These are phyloP conservation scores for Mycena epipterygia DNA, from an alignment of 768 basidiomycete genomes.

Conservation along the genomic window DNA sequence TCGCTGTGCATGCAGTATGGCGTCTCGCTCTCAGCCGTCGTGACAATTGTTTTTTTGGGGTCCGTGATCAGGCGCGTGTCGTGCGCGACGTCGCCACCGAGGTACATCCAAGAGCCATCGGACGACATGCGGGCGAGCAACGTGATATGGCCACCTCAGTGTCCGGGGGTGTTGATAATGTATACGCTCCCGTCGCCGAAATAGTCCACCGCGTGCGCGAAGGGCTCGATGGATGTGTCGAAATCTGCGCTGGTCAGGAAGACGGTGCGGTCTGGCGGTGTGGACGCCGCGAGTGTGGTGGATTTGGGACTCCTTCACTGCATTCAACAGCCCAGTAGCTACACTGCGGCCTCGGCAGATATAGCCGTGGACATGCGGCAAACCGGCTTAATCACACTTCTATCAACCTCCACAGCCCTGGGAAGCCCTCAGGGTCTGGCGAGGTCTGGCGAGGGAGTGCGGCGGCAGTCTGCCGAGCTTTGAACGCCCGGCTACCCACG, in stretches of 20 bases:
- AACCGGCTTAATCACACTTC: too few relatives aligned
- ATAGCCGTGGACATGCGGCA: too few relatives aligned
- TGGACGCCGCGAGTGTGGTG: constrained; percentile 48
- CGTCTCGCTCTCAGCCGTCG: constrained; percentile 43
- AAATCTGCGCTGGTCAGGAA: constrained; percentile 55
- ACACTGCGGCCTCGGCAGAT: too few relatives aligned
- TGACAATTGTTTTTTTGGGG: constrained; percentile 55
- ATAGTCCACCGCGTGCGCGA: constrained; percentile 65
- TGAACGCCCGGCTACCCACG: too few relatives aligned
- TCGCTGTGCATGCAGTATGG: constrained; percentile 58
- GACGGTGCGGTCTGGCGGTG: constrained; percentile 54
- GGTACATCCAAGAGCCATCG: constrained; percentile 68
- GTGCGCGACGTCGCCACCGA: constrained; percentile 71
- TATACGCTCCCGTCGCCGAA: constrained; percentile 72
- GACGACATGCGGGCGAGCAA: constrained; percentile 66
- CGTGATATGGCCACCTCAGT: constrained; percentile 68
- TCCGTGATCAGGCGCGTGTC: constrained; percentile 64
- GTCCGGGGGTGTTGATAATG: constrained; percentile 70
- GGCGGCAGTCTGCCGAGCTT: too few relatives aligned
- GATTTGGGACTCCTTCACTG: too few relatives aligned
- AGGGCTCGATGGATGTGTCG: constrained; percentile 59
- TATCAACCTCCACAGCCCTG: too few relatives aligned
- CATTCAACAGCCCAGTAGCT: too few relatives aligned
- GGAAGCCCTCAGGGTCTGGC: too few relatives aligned
- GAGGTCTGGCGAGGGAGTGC: too few relatives aligned